Percentiles rank a stretch among this genome's conserved stretches.
phyloP scores from a whole-genome alignment of 2,329 filamentous ascomycete genomes.

The Alternaria gaisen region DNA sequence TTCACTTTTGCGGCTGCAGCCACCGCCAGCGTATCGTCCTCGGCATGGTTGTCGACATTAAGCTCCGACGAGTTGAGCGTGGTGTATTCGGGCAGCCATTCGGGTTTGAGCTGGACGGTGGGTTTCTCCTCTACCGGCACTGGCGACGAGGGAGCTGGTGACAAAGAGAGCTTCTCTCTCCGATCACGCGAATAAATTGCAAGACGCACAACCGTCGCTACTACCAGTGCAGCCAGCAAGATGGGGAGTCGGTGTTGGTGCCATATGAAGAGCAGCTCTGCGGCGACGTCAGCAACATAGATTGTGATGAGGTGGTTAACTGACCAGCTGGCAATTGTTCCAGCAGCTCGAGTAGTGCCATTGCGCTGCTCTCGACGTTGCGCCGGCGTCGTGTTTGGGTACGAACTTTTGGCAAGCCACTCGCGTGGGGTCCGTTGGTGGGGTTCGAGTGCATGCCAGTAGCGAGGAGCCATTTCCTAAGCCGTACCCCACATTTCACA shows the following conservation, averaged over 20 bases:
- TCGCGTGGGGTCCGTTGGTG: conserved; percentile 32
- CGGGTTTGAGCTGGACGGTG: conserved; percentile 38
- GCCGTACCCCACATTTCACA: neutral
- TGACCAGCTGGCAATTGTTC: conserved; percentile 31
- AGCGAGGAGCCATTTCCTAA: neutral
- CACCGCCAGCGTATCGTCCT: conserved; percentile 34
- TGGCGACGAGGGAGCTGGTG: conserved; percentile 45
- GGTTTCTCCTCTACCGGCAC: conserved; percentile 37
- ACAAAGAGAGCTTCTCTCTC: conserved; percentile 40
- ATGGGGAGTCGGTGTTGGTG: conserved; percentile 47
- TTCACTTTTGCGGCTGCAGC: conserved; percentile 35
- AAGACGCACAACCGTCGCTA: conserved; percentile 43
- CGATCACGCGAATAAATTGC: conserved; percentile 36
- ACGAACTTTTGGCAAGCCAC: conserved; percentile 27
- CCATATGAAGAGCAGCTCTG: conserved; percentile 51
- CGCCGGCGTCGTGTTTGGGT: conserved; percentile 6
- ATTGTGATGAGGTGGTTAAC: neutral
- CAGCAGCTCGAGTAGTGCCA: conserved; percentile 22
- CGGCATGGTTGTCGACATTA: conserved; percentile 42
- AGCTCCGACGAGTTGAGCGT: conserved; percentile 30
- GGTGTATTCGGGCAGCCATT: conserved; percentile 49
- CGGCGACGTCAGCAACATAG: conserved; percentile 1
- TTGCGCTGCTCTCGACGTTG: conserved; percentile 15
- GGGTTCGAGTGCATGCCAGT: conserved; percentile 12
- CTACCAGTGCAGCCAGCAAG: conserved; percentile 42